Conservation (phyloP, 2,329 filamentous ascomycete species). For the Monosporascus sp. region DNA sequence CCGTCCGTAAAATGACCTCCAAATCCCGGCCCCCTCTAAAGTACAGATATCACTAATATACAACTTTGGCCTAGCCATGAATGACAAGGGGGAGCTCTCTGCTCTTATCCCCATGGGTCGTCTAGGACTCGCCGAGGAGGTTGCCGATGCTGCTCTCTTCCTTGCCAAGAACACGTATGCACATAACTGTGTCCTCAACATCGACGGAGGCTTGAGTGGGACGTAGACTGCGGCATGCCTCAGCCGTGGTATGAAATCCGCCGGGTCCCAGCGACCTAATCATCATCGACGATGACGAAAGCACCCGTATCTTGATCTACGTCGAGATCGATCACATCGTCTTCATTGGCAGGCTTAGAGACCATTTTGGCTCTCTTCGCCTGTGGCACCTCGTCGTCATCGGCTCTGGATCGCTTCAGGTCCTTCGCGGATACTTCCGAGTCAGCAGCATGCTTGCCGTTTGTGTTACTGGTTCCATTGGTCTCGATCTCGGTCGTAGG, state of each 20-base stretch:
- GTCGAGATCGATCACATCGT: conserved; percentile 46
- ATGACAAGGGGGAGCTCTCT: conserved; percentile 26
- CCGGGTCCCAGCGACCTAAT: conserved; percentile 19
- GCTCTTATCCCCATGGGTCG: conserved; percentile 58
- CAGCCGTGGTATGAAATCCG: conserved; percentile 9
- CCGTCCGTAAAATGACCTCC: neutral
- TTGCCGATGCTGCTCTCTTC: conserved; percentile 78
- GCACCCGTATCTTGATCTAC: conserved; percentile 48
- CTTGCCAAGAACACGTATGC: conserved; percentile 74
- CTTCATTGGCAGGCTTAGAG: conserved; percentile 27
- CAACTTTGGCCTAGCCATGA: conserved; percentile 25
- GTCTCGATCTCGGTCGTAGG: conserved; percentile 28
- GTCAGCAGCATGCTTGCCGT: conserved; percentile 36
- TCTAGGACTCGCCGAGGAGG: conserved; percentile 63
- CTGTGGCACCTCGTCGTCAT: conserved; percentile 34
- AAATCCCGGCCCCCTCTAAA: conserved; percentile 3
- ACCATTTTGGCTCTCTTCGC: conserved; percentile 46
- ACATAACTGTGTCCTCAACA: conserved; percentile 79
- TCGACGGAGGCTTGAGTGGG: conserved; percentile 80
- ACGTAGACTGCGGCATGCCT: conserved; percentile 31
- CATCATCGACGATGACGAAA: conserved; percentile 64
- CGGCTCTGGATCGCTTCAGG: conserved; percentile 42
- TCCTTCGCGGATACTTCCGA: conserved; percentile 31
- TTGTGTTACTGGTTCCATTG: conserved; percentile 35
- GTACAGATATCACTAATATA: conserved; percentile 31